Evolutionary conservation across 2,329 filamentous ascomycete genomes (phyloP).

Genomic region (Ophiostoma sp.): DNA sequence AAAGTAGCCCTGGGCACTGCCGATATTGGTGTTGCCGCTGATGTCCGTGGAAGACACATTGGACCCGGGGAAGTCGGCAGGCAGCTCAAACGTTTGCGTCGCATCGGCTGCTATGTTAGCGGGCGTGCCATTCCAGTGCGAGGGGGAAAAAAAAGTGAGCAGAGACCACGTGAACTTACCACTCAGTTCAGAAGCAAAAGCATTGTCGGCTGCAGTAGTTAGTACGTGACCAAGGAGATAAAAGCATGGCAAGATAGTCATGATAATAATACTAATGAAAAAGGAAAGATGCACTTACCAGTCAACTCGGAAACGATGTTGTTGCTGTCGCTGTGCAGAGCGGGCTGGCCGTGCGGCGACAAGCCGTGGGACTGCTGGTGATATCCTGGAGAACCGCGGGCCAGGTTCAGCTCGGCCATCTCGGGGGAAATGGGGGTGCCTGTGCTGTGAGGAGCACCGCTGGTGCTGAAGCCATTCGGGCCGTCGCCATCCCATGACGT

Average conservation of each 20-base stretch:
- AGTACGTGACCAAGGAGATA: neutral
- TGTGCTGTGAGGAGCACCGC: slow-evolving; percentile 10
- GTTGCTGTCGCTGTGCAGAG: slow-evolving; percentile 36
- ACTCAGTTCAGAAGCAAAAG: neutral
- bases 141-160: neutral
- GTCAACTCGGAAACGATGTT: slow-evolving; percentile 42
- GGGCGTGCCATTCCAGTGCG: neutral
- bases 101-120: slow-evolving; percentile 35
- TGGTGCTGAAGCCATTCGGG: neutral
- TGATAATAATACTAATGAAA: neutral
- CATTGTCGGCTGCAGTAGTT: neutral
- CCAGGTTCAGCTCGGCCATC: slow-evolving; percentile 30
- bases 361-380: slow-evolving; percentile 32
- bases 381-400: neutral
- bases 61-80: slow-evolving; percentile 37
- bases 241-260: neutral
- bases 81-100: slow-evolving; percentile 40
- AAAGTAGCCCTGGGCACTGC: neutral
- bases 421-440: slow-evolving; percentile 35
- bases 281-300: slow-evolving; percentile 35
- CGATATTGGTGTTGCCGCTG: slow-evolving; percentile 19
- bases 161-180: neutral
- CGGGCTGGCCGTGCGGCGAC: neutral
- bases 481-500: slow-evolving; percentile 32
- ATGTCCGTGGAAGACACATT: slow-evolving; percentile 28